These are phyloP conservation scores for Cytospora paraplurivora DNA, from an alignment of 2,329 filamentous ascomycete species.

Conservation along the genomic window DNA sequence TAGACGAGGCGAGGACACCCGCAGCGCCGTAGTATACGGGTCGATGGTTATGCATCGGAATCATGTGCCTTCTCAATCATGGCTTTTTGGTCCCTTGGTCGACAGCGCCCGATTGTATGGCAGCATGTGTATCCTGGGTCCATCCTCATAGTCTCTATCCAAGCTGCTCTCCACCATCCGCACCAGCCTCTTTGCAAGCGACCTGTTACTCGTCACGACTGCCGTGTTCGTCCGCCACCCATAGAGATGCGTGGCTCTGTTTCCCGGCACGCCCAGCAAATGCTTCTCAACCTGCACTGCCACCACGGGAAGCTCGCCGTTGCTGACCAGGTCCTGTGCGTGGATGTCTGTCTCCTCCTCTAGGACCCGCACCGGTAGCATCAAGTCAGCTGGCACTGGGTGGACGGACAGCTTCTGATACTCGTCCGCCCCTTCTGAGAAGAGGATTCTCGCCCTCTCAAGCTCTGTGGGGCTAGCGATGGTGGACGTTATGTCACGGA, in stretches of 20 bases:
- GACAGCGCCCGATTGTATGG: constrained; percentile 26
- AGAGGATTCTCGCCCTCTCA: constrained; percentile 58
- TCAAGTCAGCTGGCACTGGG: constrained; percentile 18
- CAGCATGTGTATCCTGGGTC: constrained; percentile 22
- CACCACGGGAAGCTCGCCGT: constrained; percentile 16
- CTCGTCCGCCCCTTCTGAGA: constrained; percentile 36
- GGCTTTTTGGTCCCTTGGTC: constrained; percentile 24
- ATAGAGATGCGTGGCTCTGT: constrained; percentile 20
- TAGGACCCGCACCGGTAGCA: constrained; percentile 22
- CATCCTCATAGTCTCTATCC: constrained; percentile 19
- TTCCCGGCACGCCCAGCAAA: constrained; percentile 15
- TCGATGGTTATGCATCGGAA: too few relatives aligned
- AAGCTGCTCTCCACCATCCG: constrained; percentile 22
- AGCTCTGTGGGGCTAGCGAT: constrained; percentile 66
- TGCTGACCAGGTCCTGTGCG: constrained; percentile 6
- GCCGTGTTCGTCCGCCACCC: constrained; percentile 13
- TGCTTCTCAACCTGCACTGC: constrained; percentile 22
- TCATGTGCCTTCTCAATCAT: neutral
- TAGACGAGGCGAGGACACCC: too few relatives aligned
- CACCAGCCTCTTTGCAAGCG: constrained; percentile 20
- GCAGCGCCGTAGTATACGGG: too few relatives aligned
- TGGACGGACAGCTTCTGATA: constrained; percentile 23
- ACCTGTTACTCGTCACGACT: constrained; percentile 25
- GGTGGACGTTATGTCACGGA: constrained; percentile 65
- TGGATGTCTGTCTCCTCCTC: neutral